A percentile compares a stretch with the other conserved stretches of the same genome.
phyloP scores from a whole-genome alignment of 2,329 filamentous ascomycete species.

The Colletotrichum gigasporum region DNA sequence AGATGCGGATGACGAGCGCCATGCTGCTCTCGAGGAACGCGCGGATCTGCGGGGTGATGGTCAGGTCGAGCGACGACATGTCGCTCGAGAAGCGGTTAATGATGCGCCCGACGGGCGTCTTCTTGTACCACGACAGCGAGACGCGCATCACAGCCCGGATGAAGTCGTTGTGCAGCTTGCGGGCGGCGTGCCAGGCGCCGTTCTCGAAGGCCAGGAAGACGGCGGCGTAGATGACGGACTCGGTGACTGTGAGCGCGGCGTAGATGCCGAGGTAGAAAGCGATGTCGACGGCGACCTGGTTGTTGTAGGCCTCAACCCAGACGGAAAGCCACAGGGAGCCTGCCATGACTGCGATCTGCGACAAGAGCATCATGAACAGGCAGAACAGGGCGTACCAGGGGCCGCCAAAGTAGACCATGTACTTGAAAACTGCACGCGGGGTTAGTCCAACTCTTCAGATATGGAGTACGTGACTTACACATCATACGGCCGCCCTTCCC shows the following conservation, averaged over 20 bases:
- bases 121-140: conserved; percentile 66
- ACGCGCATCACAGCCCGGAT: conserved; percentile 62
- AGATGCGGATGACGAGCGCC: conserved; percentile 55
- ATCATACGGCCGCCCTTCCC: conserved; percentile 55
- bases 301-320: conserved; percentile 62
- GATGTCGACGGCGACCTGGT: conserved; percentile 53
- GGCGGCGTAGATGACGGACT: conserved; percentile 51
- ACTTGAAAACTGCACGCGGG: conserved; percentile 53
- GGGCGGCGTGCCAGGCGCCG: conserved; percentile 66
- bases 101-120: conserved; percentile 61
- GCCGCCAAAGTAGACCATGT: conserved; percentile 61
- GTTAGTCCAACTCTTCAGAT: conserved; percentile 26
- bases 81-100: conserved; percentile 67
- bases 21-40: conserved; percentile 51
- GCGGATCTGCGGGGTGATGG: conserved; percentile 56
- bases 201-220: conserved; percentile 60
- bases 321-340: conserved; percentile 59
- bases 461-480: conserved; percentile 42
- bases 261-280: conserved; percentile 65
- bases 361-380: conserved; percentile 49
- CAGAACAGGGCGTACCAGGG: conserved; percentile 52
- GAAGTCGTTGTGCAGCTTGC: conserved; percentile 60
- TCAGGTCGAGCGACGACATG: conserved; percentile 63
- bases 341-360: conserved; percentile 52
- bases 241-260: conserved; percentile 54